A percentile compares a stretch with the other conserved stretches of the same genome.
These are phyloP conservation scores for Backusella tuberculispora DNA, from an alignment of 192 early-diverging fungal genomes.

Conservation along the genomic window DNA sequence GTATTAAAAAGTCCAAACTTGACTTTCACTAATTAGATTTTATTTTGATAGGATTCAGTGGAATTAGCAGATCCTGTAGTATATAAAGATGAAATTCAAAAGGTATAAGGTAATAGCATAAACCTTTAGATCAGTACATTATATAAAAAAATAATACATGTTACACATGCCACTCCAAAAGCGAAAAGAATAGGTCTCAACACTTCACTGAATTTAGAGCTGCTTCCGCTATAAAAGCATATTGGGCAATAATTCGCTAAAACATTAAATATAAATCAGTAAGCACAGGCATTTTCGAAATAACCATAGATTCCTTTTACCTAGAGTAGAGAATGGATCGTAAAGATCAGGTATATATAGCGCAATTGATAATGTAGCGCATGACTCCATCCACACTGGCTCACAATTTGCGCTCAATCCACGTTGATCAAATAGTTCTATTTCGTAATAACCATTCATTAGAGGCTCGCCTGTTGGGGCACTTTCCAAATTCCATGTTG, in stretches of 20 bases:
- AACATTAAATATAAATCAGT: constrained; percentile 31
- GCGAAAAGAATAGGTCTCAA: background rate
- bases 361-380: constrained; percentile 32
- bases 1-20: background rate
- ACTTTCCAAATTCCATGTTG: constrained; percentile 33
- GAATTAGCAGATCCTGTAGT: background rate
- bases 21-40: background rate
- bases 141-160: background rate
- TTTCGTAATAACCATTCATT: constrained; percentile 39
- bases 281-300: constrained; percentile 30
- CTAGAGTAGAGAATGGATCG: constrained; percentile 17
- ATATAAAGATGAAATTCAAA: background rate
- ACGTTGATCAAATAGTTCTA: constrained; percentile 41
- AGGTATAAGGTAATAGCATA: background rate
- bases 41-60: too few relatives aligned
- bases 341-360: constrained; percentile 37
- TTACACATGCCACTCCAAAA: background rate
- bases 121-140: background rate
- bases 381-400: constrained; percentile 31
- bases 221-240: constrained; percentile 33
- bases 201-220: background rate
- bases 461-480: constrained; percentile 24
- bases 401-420: constrained; percentile 21
- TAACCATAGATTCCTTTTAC: background rate
- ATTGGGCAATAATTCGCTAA: constrained; percentile 35